Percentiles rank a stretch among this genome's conserved stretches.
Evolutionary conservation across 2,329 filamentous ascomycete species (phyloP).

Genomic region (Cladosporium sp.): DNA sequence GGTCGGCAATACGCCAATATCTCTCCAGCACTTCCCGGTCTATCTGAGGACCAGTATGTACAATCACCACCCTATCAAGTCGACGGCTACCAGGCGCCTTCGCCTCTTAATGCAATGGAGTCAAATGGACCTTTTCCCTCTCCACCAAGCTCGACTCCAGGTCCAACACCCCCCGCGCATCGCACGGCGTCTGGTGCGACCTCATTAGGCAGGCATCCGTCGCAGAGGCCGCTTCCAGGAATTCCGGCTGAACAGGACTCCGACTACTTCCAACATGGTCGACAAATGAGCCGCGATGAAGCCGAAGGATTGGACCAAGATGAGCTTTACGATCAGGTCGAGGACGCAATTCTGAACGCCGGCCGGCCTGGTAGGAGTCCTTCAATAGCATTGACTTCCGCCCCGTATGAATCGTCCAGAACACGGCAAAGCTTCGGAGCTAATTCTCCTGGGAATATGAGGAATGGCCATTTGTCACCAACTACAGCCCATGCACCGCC

Average conservation of each 20-base stretch:
- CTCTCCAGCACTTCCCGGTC: constrained; percentile 19
- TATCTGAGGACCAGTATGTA: constrained; percentile 20
- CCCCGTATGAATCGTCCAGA: constrained; percentile 20
- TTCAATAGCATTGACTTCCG: constrained; percentile 34
- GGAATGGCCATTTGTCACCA: constrained; percentile 45
- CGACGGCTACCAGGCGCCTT: constrained; percentile 23
- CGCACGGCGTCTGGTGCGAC: constrained; percentile 36
- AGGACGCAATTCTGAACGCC: constrained; percentile 47
- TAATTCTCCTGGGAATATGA: constrained; percentile 19
- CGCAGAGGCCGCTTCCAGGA: constrained; percentile 56
- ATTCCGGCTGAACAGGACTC: constrained; percentile 43
- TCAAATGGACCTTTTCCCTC: constrained; percentile 28
- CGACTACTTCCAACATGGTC: constrained; percentile 33
- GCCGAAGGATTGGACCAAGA: constrained; percentile 43
- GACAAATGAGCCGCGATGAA: constrained; percentile 19
- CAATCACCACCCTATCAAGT: constrained; percentile 29
- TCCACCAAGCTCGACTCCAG: constrained; percentile 45
- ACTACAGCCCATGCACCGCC: constrained; percentile 43
- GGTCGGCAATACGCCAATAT: constrained; percentile 12
- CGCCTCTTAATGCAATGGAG: constrained; percentile 21
- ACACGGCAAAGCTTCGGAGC: constrained; percentile 12
- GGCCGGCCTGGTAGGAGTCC: constrained; percentile 28
- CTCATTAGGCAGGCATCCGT: constrained; percentile 53
- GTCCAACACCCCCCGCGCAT: constrained; percentile 47
- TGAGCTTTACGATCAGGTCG: constrained; percentile 55